A percentile compares a stretch with the other conserved stretches of the same genome.
Evolutionary conservation across 1,139 yeast genomes (phyloP).

Genomic region (Kodamaea anthophila): DNA sequence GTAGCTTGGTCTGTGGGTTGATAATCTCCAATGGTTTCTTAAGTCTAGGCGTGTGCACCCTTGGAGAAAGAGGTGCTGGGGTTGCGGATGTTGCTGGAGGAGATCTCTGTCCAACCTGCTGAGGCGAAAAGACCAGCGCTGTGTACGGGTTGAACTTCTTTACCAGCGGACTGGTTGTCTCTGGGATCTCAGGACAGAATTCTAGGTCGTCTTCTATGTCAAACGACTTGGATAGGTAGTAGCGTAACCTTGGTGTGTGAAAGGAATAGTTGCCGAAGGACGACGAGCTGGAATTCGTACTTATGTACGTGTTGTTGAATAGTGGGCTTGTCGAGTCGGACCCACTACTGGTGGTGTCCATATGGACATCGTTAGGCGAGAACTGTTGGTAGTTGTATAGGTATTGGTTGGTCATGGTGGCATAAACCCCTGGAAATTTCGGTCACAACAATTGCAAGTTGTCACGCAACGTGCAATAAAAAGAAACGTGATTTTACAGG

Average conservation of each 20-base stretch:
- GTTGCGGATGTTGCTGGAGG: conserved; percentile 15
- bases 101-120: conserved; percentile 8
- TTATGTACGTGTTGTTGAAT: conserved; percentile 22
- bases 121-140: conserved; percentile 50
- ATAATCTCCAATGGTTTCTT: conserved; percentile 68
- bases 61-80: conserved; percentile 22
- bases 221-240: conserved; percentile 51
- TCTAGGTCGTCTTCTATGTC: conserved; percentile 62
- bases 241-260: conserved; percentile 40
- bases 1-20: conserved; percentile 70
- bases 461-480: conserved; percentile 1
- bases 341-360: conserved; percentile 6
- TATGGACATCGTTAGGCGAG: conserved; percentile 26
- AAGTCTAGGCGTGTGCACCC: conserved; percentile 50
- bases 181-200: conserved; percentile 55
- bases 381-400: conserved; percentile 31
- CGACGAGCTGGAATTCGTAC: conserved; percentile 3
- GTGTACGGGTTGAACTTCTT: conserved; percentile 56
- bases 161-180: conserved; percentile 13
- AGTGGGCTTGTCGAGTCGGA: conserved; percentile 21
- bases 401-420: conserved; percentile 31
- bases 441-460: conserved; percentile 5
- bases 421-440: conserved; percentile 3
- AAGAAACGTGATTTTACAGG: too few relatives aligned
- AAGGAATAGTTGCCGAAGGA: conserved; percentile 22